Evolutionary conservation across 2,329 filamentous ascomycete genomes (phyloP), one percentile per base, ranked within the genome.

Genomic region (Trichoderma sp.): DNA sequence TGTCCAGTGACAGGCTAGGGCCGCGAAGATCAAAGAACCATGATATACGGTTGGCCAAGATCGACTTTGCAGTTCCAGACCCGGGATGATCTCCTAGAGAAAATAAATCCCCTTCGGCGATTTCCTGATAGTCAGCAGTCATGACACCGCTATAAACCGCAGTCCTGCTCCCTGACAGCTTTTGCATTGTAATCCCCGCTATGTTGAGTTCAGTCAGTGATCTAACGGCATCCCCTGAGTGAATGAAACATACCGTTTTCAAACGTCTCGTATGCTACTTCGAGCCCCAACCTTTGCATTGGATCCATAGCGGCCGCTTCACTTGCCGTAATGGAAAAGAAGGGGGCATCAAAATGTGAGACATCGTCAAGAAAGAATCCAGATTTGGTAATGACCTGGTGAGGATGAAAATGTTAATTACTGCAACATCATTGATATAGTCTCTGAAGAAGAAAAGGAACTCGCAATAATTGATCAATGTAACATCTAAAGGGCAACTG

Each of bases 21-120:
- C 67, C 67, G 3, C 33, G 27, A 27, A 71, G 53, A 33, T 71
- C 53, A 24, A 53, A 71, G 31, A 71, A 71, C 67, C 67, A 71
- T 31, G 38, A 53, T 8, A 71, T 18, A 16, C 67, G 67, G 67
- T 71, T 71, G n/a, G 67, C 60, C n/a, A 53, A 53, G 45, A 53
- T 53, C n/a, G 45, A 53, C 9, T 53, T 53, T 11, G 45, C 45
- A 5, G 45, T 53, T 53, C 45, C 45, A 53, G 18, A 21, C 8
- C 45, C 45, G 3, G 45, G 45, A 53, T 53, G 45, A 21, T 53
- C 45, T 11, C 45, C 45, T 12, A 53, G n/a, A 1, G 18, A 21
- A 21, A 53, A 53, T 21, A 53, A 53, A 12, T 53, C 45, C 9
- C 45, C 45, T 21, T 53, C 45, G 45, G 45, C 45, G 45, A 53